These are phyloP conservation scores for Neurospora sp. DNA, from an alignment of 495 filamentous ascomycete species.

Conservation along the genomic window DNA sequence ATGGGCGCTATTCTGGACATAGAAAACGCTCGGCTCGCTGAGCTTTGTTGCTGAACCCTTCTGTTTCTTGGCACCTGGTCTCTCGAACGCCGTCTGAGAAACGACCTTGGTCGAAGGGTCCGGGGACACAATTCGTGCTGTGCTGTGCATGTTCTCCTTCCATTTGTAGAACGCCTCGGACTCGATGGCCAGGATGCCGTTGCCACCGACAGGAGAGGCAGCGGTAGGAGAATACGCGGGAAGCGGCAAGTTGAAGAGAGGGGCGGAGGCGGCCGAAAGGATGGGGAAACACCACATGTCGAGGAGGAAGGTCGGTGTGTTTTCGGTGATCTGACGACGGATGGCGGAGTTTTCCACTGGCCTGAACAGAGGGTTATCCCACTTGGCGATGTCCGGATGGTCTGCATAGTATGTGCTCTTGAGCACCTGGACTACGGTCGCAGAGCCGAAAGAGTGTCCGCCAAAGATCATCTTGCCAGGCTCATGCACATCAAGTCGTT, in stretches of 20 bases:
- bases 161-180: conserved; percentile 65
- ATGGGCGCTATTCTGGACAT: conserved; percentile 52
- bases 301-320: conserved; percentile 51
- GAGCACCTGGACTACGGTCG: conserved; percentile 59
- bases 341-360: conserved; percentile 40
- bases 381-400: conserved; percentile 20
- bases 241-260: conserved; percentile 55
- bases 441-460: conserved; percentile 69
- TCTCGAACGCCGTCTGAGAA: conserved; percentile 4
- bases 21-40: conserved; percentile 49
- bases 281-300: conserved; percentile 70
- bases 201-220: conserved; percentile 31
- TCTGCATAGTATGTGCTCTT: conserved; percentile 58
- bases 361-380: conserved; percentile 33
- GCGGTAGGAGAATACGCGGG: conserved; percentile 45
- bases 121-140: conserved; percentile 45
- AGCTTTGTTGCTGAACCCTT: conserved; percentile 7
- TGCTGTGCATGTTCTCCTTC: conserved; percentile 51
- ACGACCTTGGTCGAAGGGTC: conserved; percentile 28
- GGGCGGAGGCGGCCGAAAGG: conserved; percentile 38
- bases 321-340: conserved; percentile 49
- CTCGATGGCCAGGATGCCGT: conserved; percentile 50
- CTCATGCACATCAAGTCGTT: conserved; percentile 49
- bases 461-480: conserved; percentile 61
- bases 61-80: background rate